Evolutionary conservation across 352 stramenopile species (phyloP).

Genomic region (Phytophthora foliorum): DNA sequence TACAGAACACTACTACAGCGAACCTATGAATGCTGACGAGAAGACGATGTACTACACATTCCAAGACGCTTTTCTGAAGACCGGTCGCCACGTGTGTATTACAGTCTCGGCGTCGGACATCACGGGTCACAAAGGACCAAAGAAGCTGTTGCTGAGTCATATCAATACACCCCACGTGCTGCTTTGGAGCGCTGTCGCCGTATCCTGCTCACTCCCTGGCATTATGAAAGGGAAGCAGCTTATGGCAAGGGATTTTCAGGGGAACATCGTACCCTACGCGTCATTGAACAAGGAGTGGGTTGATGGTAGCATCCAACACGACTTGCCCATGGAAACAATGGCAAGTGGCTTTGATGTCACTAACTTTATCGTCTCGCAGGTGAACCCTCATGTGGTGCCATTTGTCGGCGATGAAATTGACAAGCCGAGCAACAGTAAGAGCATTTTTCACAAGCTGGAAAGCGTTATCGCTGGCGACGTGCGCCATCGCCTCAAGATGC

Average conservation of each 20-base stretch:
- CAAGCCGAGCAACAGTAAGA: conserved; percentile 67
- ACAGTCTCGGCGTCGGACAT: conserved; percentile 92
- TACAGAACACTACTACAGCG: conserved; percentile 94
- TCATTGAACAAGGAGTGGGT: conserved; percentile 94
- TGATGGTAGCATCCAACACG: conserved; percentile 92
- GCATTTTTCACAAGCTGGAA: conserved; percentile 79
- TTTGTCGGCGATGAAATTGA: conserved; percentile 93
- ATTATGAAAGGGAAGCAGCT: conserved; percentile 94
- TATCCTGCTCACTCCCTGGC: conserved; percentile 92
- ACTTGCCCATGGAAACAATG: conserved; percentile 95
- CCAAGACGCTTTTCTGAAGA: conserved; percentile 94
- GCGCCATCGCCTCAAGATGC: conserved; percentile 73
- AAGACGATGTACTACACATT: conserved; percentile 91
- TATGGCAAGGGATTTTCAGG: conserved; percentile 77
- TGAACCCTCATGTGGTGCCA: conserved; percentile 93
- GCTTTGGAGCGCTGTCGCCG: conserved; percentile 91
- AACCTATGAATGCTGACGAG: conserved; percentile 53
- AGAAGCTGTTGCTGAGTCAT: conserved; percentile 93
- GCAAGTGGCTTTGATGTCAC: conserved; percentile 95
- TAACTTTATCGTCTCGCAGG: conserved; percentile 92
- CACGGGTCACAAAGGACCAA: conserved; percentile 85
- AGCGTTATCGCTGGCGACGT: conserved; percentile 86
- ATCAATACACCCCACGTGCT: conserved; percentile 95
- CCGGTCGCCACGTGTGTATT: conserved; percentile 94
- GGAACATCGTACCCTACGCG: conserved; percentile 92